Percentiles rank a stretch among this genome's conserved stretches.
Conservation (phyloP, 2,329 filamentous ascomycete genomes). For the Trichoderma afroharzianum region DNA sequence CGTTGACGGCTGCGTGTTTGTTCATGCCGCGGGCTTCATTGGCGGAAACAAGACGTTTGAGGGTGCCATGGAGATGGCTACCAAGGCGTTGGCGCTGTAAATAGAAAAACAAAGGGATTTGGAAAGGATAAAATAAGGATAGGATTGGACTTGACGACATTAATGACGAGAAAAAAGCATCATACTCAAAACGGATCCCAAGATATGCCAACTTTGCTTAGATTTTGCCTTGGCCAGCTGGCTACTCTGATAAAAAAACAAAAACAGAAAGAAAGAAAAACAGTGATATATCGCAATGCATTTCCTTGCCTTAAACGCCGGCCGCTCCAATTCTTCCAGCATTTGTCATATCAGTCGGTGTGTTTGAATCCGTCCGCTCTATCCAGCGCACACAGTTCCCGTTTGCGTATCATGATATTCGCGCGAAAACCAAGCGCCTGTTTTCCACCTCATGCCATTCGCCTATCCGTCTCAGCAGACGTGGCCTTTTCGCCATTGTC, state of each 20-base stretch:
- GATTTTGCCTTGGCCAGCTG: neutral
- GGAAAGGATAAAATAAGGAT: neutral
- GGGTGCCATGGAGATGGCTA: conserved; percentile 81
- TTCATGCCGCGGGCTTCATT: conserved; percentile 93
- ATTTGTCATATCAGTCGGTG: neutral
- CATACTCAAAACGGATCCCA: neutral
- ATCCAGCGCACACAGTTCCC: neutral
- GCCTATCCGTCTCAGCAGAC: conserved; percentile 52
- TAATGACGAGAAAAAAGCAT: neutral
- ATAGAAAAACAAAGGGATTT: neutral
- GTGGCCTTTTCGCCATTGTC: conserved; percentile 53
- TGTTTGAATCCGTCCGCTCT: neutral
- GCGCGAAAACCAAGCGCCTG: neutral
- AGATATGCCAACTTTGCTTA: neutral
- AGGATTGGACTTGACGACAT: neutral
- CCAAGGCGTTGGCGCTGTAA: conserved; percentile 58
- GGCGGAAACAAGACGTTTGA: conserved; percentile 91
- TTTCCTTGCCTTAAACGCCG: conserved; percentile 7
- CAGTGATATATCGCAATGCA: conserved; percentile 1
- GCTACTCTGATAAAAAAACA: neutral
- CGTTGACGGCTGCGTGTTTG: conserved; percentile 76
- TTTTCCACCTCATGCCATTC: conserved; percentile 35
- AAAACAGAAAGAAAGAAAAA: neutral
- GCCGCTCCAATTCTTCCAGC: conserved; percentile 2
- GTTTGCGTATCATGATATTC: neutral